phyloP scores from a whole-genome alignment of 495 filamentous ascomycete species.

The Aspergillus heteromorphus region DNA sequence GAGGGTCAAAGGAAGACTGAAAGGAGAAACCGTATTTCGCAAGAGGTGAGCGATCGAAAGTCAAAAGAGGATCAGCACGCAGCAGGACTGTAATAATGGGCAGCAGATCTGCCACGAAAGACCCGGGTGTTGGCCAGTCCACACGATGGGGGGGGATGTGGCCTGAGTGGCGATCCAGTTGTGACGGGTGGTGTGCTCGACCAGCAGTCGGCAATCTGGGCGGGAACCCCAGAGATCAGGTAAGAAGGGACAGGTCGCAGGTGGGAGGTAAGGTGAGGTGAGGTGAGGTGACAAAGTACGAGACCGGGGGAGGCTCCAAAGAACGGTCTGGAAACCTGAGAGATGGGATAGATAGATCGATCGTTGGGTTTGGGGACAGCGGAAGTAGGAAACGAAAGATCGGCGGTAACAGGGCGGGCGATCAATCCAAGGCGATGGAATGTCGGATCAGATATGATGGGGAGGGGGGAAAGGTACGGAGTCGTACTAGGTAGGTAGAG shows the following conservation, averaged over 20 bases:
- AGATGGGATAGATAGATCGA: conserved; percentile 11
- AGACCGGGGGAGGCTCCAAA: not conserved
- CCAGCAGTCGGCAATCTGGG: conserved; percentile 1
- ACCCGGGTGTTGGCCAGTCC: conserved; percentile 2
- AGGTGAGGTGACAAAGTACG: conserved; percentile 2
- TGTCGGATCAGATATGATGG: conserved; percentile 24
- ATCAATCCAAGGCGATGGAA: conserved; percentile 16
- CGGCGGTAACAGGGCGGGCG: conserved; percentile 12
- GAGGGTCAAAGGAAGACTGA: not conserved
- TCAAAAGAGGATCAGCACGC: conserved; percentile 7
- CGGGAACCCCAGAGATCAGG: conserved; percentile 2
- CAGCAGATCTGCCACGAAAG: conserved; percentile 11
- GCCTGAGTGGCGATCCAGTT: conserved; percentile 11
- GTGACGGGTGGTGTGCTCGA: conserved; percentile 5
- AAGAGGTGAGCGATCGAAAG: conserved; percentile 6
- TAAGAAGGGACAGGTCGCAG: conserved; percentile 5
- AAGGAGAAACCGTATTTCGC: not conserved
- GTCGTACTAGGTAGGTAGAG: too few species aligned
- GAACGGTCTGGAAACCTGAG: conserved; percentile 6
- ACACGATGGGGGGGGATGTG: conserved; percentile 1
- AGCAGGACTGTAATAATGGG: not conserved
- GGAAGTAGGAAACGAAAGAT: conserved; percentile 11
- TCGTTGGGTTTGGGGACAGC: not conserved
- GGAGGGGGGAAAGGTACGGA: not conserved
- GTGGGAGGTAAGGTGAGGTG: conserved; percentile 10